Base-by-base conservation (phyloP, 352 stramenopile species). In the Phytophthora hybrid region DNA sequence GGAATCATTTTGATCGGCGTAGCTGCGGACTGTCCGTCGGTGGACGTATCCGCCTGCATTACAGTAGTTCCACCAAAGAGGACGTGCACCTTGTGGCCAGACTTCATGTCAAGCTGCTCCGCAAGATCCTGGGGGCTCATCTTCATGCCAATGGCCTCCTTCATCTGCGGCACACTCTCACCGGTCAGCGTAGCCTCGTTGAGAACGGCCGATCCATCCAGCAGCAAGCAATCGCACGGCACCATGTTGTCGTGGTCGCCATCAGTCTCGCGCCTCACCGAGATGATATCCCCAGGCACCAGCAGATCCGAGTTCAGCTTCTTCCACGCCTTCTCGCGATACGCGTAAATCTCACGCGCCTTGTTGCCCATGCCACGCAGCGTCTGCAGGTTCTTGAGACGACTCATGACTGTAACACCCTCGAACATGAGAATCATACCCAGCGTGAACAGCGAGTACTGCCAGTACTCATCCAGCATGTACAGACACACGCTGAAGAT, bases 381-480 rank as follows among this genome's bases (percentile, higher is more conserved):
- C 55, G 94, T 97, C 75, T 99, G 88, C 19, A 99, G 77, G 76
- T 96, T 97, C 77, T 98, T 98, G 57, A 99, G 85, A 44, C 98
- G 92, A 74, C 98, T 97, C 60, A 97, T 93, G 13, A 98, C 97
- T 2, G 98, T 96, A 13, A 98, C 98, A 31, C 89, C 93, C 77
- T 99, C 98, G 69, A 99, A 99, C 78, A 99, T 91, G 57, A 99
- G 77, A 57, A 99, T 95, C 86, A 99, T 99, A 47, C 90, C 84
- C 11, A 99, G 85, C 52, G 98, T 99, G 71, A 99, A 99, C n/a
- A 99, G 82, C 32, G 96, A 98, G 85, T 99, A 99, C 81, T 99
- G 97, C 97, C 98, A 99, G 87, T 99, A 99, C 79, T 99, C 98
- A 82, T 99, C 98, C 14, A 99, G 85, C 83, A 95, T 98, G 93